Evolutionary conservation across 257 asterid species (phyloP).

Genomic region (Solanum chmielewskii): DNA sequence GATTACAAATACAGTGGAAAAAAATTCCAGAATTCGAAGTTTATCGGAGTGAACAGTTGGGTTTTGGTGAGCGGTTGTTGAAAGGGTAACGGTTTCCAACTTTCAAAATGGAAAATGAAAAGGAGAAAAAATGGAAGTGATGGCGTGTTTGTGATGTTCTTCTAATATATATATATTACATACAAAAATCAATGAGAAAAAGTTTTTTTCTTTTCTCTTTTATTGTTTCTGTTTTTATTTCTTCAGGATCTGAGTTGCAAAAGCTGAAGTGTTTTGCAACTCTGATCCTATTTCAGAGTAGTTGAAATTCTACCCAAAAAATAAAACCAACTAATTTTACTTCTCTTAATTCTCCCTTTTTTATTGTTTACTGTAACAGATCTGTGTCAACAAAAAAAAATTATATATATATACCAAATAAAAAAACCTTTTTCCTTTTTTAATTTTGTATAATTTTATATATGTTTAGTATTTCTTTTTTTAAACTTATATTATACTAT

Average conservation of each 20-base stretch:
- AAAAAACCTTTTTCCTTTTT: not conserved
- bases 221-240: not conserved
- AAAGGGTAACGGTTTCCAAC: not conserved
- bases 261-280: not conserved
- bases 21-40: not conserved
- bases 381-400: not conserved
- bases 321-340: not conserved
- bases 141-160: not conserved
- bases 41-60: not conserved
- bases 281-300: constrained; percentile 4
- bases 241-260: constrained; percentile 1
- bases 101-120: not conserved
- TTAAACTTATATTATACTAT: not conserved
- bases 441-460: not conserved
- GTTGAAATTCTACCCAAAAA: not conserved
- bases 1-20: not conserved
- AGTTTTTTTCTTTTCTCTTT: not conserved
- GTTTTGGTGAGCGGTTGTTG: not conserved
- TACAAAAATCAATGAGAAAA: not conserved
- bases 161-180: not conserved
- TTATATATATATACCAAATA: no score
- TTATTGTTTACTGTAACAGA: not conserved
- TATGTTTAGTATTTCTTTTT: not conserved
- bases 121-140: not conserved
- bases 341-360: not conserved